phyloP scores from a whole-genome alignment of 2,329 filamentous ascomycete species.

The Hypoxylon sp. region DNA sequence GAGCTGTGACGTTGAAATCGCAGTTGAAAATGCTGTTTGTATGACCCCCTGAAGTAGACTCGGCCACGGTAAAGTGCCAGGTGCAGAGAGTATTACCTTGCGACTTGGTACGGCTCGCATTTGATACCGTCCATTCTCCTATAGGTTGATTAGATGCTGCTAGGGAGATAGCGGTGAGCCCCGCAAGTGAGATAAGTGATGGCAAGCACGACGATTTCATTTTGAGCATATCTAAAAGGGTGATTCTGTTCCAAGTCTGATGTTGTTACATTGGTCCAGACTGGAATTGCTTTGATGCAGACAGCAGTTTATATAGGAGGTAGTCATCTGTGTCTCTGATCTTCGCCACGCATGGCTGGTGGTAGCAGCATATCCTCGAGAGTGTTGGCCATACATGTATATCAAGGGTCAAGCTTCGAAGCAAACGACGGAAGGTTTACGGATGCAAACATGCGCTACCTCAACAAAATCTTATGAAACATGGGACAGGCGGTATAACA shows the following conservation, averaged over 20 bases:
- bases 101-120: constrained; percentile 29
- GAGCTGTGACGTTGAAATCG: constrained; percentile 12
- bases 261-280: not conserved
- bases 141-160: not conserved
- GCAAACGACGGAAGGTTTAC: constrained; percentile 19
- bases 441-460: constrained; percentile 25
- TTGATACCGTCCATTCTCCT: constrained; percentile 35
- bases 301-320: constrained; percentile 1
- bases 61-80: constrained; percentile 37
- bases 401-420: constrained; percentile 1
- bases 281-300: not conserved
- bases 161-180: constrained; percentile 5
- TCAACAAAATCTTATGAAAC: constrained; percentile 11
- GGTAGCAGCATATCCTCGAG: not conserved
- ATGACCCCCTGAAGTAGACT: not conserved
- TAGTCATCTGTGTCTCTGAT: not conserved
- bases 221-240: not conserved
- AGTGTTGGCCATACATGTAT: not conserved
- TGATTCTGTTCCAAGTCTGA: not conserved
- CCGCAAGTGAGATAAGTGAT: not conserved
- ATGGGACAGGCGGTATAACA: constrained; percentile 9
- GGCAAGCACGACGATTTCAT: constrained; percentile 19
- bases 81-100: constrained; percentile 27
- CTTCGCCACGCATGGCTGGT: not conserved
- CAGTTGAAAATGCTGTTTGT: constrained; percentile 18